These are phyloP conservation scores for Naumovozyma baii DNA, from an alignment of 805 yeast species.

Conservation along the genomic window DNA sequence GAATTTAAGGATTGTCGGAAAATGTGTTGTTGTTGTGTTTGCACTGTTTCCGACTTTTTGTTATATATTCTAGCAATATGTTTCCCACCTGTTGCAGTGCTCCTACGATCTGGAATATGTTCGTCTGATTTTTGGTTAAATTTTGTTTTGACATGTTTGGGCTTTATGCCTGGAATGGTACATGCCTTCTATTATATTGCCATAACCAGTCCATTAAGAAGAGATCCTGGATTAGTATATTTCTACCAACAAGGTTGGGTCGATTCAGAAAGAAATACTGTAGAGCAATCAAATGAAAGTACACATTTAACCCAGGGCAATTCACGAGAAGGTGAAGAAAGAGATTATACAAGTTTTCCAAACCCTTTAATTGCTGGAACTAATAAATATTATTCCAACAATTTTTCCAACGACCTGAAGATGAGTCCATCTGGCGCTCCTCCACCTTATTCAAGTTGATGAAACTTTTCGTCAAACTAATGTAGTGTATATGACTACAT, in stretches of 20 bases:
- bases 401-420: background rate
- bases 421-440: constrained; percentile 3
- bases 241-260: constrained; percentile 29
- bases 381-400: background rate
- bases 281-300: background rate
- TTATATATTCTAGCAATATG: constrained; percentile 52
- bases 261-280: constrained; percentile 19
- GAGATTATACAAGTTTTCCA: constrained; percentile 1
- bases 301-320: background rate
- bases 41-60: constrained; percentile 39
- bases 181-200: constrained; percentile 49
- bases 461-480: too few species aligned
- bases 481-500: too few species aligned
- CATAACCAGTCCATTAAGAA: constrained; percentile 24
- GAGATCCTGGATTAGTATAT: constrained; percentile 16
- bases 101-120: constrained; percentile 54
- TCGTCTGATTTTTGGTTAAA: constrained; percentile 49
- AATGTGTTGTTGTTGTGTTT: constrained; percentile 21
- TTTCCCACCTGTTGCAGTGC: constrained; percentile 68
- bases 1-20: too few species aligned
- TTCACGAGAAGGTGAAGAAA: background rate
- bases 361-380: background rate
- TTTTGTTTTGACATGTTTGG: constrained; percentile 56
- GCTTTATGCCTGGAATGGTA: constrained; percentile 66
- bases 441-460: constrained; percentile 9